These are phyloP conservation scores for Phytomonas sp. DNA, from an alignment of 208 protist genomes.

Conservation along the genomic window DNA sequence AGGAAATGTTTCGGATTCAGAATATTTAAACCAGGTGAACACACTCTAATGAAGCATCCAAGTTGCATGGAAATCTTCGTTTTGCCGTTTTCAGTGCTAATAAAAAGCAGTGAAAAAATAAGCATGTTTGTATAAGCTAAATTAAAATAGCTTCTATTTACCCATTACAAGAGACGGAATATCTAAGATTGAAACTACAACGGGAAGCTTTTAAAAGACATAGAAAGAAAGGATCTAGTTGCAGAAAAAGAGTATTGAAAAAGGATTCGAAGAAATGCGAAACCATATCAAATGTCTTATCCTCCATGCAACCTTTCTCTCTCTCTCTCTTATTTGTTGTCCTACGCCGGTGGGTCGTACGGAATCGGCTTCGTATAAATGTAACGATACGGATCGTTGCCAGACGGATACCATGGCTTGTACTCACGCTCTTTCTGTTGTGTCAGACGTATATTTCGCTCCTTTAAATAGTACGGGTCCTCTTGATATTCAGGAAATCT, in stretches of 20 bases:
- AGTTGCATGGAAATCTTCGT: not conserved
- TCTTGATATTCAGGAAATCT: constrained; percentile 82
- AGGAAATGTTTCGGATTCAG: not conserved
- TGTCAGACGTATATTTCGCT: constrained; percentile 48
- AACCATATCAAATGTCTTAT: not conserved
- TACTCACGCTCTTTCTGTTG: constrained; percentile 49
- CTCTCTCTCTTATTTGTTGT: not conserved
- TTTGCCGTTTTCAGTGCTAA: not conserved
- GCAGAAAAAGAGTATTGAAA: not conserved
- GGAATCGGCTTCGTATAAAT: constrained; percentile 70
- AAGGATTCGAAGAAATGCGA: not conserved
- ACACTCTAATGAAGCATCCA: not conserved
- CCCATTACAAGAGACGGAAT: not conserved
- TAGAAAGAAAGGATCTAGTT: not conserved
- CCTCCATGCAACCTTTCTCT: not conserved
- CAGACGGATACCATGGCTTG: constrained; percentile 69
- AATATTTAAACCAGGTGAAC: not conserved
- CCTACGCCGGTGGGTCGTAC: constrained; percentile 43
- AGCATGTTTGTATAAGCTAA: not conserved
- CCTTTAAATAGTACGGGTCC: constrained; percentile 85
- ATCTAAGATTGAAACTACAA: not conserved
- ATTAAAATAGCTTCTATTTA: not conserved
- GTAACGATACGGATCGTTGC: constrained; percentile 66
- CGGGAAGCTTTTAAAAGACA: not conserved
- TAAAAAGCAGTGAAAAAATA: not conserved